Evolutionary conservation across 1,284 basidiomycete species (phyloP).

Genomic region (Naganishia albida): DNA sequence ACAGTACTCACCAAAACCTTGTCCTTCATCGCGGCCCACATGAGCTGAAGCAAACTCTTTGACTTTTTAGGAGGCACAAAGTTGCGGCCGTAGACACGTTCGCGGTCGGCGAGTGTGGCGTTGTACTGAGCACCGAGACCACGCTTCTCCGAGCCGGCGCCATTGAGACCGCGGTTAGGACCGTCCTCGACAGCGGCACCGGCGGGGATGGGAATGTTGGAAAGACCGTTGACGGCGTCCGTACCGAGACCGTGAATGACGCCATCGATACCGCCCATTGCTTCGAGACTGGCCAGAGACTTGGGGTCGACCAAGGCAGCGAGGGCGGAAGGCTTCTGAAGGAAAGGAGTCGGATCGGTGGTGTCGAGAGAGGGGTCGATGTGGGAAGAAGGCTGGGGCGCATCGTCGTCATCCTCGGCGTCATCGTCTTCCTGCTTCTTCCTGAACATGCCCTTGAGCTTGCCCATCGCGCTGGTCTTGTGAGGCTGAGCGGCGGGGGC

Average conservation of each 20-base stretch:
- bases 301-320: constrained; percentile 84
- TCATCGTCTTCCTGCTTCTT: constrained; percentile 26
- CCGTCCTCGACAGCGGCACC: constrained; percentile 35
- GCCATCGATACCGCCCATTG: constrained; percentile 71
- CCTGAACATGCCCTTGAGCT: constrained; percentile 30
- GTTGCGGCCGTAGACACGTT: constrained; percentile 79
- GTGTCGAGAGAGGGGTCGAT: constrained; percentile 59
- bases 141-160: constrained; percentile 34
- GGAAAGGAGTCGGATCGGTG: constrained; percentile 71
- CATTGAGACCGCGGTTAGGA: constrained; percentile 31
- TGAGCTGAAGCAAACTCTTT: constrained; percentile 79
- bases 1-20: constrained; percentile 74
- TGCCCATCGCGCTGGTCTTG: constrained; percentile 26
- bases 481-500: constrained; percentile 13
- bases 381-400: constrained; percentile 34
- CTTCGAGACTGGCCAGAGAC: constrained; percentile 64
- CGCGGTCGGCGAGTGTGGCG: constrained; percentile 66
- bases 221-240: constrained; percentile 61
- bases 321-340: constrained; percentile 71
- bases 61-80: constrained; percentile 72
- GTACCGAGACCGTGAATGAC: constrained; percentile 76
- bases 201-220: constrained; percentile 33
- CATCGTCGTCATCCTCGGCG: constrained; percentile 16
- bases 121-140: constrained; percentile 57
- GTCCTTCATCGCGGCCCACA: constrained; percentile 94